These are phyloP conservation scores for Hypericum perforatum DNA, from an alignment of 345 rosid species.

Conservation along the genomic window DNA sequence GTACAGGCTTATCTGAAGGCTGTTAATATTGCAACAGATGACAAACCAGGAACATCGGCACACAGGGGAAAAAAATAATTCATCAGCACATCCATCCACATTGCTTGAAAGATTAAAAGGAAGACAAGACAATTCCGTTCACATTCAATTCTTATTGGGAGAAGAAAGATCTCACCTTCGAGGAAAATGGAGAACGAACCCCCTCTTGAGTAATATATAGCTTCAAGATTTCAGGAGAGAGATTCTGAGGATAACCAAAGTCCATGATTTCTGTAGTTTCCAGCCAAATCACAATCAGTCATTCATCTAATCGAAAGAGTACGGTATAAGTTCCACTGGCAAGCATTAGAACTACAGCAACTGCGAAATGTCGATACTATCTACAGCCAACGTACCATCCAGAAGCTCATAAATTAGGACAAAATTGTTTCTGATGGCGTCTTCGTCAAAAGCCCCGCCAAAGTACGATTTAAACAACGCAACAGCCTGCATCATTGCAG, in stretches of 20 bases:
- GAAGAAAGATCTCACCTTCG: conserved; percentile 49
- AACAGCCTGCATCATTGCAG: conserved; percentile 54
- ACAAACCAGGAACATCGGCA: conserved; percentile 2
- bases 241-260: conserved; percentile 94
- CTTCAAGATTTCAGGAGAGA: conserved; percentile 95
- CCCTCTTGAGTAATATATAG: conserved; percentile 98
- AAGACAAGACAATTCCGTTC: neutral
- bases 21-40: conserved; percentile 13
- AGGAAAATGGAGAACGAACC: conserved; percentile 92
- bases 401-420: conserved; percentile 93
- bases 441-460: conserved; percentile 99
- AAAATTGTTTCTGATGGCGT: conserved; percentile 89
- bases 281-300: neutral
- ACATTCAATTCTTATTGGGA: neutral
- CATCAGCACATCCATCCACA: neutral
- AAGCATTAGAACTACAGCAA: neutral
- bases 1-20: conserved; percentile 87
- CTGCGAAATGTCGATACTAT: too few relatives aligned
- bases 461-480: conserved; percentile 93
- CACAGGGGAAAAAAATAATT: conserved; percentile 2
- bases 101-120: neutral
- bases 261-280: conserved; percentile 83
- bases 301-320: neutral
- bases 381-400: conserved; percentile 49
- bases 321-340: too few relatives aligned